Evolutionary conservation across 805 yeast species (phyloP), one percentile per base, ranked within the genome.

Genomic region (Candida stauntonica): DNA sequence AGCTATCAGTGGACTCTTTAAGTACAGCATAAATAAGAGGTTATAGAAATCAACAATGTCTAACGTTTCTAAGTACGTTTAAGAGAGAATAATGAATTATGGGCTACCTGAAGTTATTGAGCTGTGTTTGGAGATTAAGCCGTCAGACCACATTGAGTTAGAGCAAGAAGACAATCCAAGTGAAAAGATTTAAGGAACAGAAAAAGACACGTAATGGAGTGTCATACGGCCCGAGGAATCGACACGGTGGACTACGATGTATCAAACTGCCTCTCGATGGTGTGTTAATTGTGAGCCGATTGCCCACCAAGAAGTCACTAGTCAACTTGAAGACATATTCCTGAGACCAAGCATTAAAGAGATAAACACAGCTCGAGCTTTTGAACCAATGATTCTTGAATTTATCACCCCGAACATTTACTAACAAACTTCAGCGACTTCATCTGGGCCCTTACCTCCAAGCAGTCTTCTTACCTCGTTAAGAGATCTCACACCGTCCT

Each of bases 391-490:
- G 24, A 8, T 21, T 21, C 11, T 8, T 21, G 24, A 11, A n/a
- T n/a, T n/a, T n/a, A 18, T 33, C 29, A 17, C 12, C 26, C 8
- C 26, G 7, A n/a, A n/a, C n/a, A n/a, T n/a, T 7, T 48, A 53
- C 58, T 48, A 52, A 48, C 55, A 26, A 7, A 13, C 16, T 19
- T n/a, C 38, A 61, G 60, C 68, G 77, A 72, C 52, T 65, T 72
- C 43, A 58, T 72, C 65, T 72, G 77, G 77, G 72, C 68, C 51
- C 55, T 72, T 39, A 63, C 73, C 63, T 69, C 72, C 52, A 53
- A 61, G 51, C 62, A 71, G 66, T 61, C 68, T 41, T 53, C 69
- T 45, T 72, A 49, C 68, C 62, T 72, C 42, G 74, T 72, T 48
- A 71, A 70, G 69, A 62, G 71, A 50, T 46, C 64, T 46, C 71